Conservation (phyloP, 148 eudicot species). For the Arbutus unedo region DNA sequence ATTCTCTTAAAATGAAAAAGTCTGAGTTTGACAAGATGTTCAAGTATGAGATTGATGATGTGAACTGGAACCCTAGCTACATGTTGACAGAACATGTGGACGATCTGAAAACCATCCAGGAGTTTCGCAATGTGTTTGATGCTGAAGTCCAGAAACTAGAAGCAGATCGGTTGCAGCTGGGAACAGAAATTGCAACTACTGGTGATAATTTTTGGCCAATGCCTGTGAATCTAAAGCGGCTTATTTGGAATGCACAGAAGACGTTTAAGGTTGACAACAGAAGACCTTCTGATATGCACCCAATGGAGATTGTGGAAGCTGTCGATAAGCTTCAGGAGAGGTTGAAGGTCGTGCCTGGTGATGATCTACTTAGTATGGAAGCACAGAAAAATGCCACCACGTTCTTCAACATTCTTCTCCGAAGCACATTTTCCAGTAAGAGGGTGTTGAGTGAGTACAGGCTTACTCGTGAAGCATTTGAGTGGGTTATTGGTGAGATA, state of each 20-base stretch:
- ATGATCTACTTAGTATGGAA: slow-evolving; percentile 85
- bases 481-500: slow-evolving; percentile 97
- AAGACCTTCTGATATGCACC: slow-evolving; percentile 90
- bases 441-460: slow-evolving; percentile 88
- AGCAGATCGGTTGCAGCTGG: slow-evolving; percentile 80
- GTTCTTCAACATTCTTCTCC: slow-evolving; percentile 87
- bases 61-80: slow-evolving; percentile 87
- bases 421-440: slow-evolving; percentile 91
- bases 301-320: slow-evolving; percentile 96
- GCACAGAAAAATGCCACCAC: slow-evolving; percentile 97
- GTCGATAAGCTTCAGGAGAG: slow-evolving; percentile 97
- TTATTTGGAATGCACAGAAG: slow-evolving; percentile 87
- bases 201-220: slow-evolving; percentile 92
- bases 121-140: slow-evolving; percentile 92
- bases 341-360: slow-evolving; percentile 92
- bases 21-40: slow-evolving; percentile 54
- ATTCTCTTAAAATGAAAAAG: slow-evolving; percentile 80
- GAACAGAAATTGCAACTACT: slow-evolving; percentile 90
- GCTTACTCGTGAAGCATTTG: slow-evolving; percentile 91
- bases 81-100: slow-evolving; percentile 86
- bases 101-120: slow-evolving; percentile 83
- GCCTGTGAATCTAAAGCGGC: slow-evolving; percentile 91
- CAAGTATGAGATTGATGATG: slow-evolving; percentile 70
- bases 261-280: slow-evolving; percentile 86
- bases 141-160: slow-evolving; percentile 94